Conservation (phyloP, 2,329 filamentous ascomycete genomes). For the Hypoxylon sp. region DNA sequence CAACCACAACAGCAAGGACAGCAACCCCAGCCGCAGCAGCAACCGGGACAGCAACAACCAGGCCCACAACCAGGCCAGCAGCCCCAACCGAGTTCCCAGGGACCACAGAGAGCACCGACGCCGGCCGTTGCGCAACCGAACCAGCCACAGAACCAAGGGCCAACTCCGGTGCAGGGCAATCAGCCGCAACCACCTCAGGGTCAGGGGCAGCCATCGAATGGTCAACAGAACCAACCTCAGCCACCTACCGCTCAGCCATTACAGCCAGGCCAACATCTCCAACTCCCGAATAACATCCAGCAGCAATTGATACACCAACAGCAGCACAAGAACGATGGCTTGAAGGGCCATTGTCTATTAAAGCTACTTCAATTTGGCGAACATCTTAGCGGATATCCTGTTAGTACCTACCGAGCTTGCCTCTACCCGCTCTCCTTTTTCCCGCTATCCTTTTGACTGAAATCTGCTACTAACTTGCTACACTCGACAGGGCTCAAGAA, state of each 20-base stretch:
- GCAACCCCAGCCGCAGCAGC: conserved; percentile 53
- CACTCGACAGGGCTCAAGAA: conserved; percentile 64
- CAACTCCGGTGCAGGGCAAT: conserved; percentile 53
- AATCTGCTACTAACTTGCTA: conserved; percentile 39
- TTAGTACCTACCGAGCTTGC: conserved; percentile 53
- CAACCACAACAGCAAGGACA: conserved; percentile 56
- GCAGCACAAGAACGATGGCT: conserved; percentile 64
- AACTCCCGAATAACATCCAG: conserved; percentile 50
- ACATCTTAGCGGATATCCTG: conserved; percentile 69
- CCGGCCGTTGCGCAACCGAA: conserved; percentile 51
- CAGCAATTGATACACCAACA: conserved; percentile 53
- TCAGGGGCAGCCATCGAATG: conserved; percentile 50
- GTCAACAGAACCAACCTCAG: conserved; percentile 49
- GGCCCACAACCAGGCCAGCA: conserved; percentile 55
- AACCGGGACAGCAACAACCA: conserved; percentile 52
- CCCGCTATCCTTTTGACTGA: not conserved
- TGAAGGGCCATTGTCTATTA: conserved; percentile 70
- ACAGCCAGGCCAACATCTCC: conserved; percentile 53
- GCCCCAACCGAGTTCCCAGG: conserved; percentile 49
- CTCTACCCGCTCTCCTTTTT: not conserved
- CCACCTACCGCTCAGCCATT: conserved; percentile 54
- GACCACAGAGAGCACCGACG: conserved; percentile 50
- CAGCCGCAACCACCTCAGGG: conserved; percentile 51
- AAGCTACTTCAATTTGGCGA: conserved; percentile 74
- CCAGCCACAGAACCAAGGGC: conserved; percentile 55